Base-by-base conservation (phyloP, 192 early-diverging fungal genomes). In the Backusella australiensis region DNA sequence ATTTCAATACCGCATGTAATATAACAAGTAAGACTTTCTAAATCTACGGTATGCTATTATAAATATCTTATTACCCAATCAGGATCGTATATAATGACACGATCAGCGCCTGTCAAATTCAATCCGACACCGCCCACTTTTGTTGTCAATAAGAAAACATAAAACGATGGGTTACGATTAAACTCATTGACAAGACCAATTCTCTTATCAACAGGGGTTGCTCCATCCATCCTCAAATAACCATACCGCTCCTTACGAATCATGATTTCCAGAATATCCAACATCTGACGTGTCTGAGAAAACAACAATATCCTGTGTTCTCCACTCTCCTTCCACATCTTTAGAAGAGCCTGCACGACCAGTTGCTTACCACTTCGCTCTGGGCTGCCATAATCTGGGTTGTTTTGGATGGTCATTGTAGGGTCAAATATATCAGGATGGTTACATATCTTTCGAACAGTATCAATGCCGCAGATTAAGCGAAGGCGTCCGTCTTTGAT, bases 61-160 rank as follows among this genome's bases (percentile, higher is more conserved):
- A 26, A 11, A 17, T 0, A 29, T 0, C 11, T 11, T 8, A 35
- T 76, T 77, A 83, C 81, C 98, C 98, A 99, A 77, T 99, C 98
- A 3, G 98, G 98, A 86, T 98, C 97, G 82, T 88, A 99, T 29
- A 99, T 90, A 26, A 99, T 92, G 6, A 98, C 92, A 0, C 98
- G 90, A 78, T 98, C 89, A 0, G 98, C 98, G 0, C 96, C 96
- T 0, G 95, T 98, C 69, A 99, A 83, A 77, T 99, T 98, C 56
- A 98, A 90, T 3, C 98, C 98, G 9, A 99, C 84, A 1, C 98
- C 98, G 21, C 98, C 98, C 1, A 98, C 97, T 74, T 96, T 95
- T 63, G 98, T 99, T 0, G 98, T 99, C n/a, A 99, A 86, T 74
- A 99, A 81, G 75, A 99, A 99, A 15, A 98, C 84, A 82, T 91